Base-by-base conservation (phyloP, 495 filamentous ascomycete genomes). In the Penicillium bialowiezense region DNA sequence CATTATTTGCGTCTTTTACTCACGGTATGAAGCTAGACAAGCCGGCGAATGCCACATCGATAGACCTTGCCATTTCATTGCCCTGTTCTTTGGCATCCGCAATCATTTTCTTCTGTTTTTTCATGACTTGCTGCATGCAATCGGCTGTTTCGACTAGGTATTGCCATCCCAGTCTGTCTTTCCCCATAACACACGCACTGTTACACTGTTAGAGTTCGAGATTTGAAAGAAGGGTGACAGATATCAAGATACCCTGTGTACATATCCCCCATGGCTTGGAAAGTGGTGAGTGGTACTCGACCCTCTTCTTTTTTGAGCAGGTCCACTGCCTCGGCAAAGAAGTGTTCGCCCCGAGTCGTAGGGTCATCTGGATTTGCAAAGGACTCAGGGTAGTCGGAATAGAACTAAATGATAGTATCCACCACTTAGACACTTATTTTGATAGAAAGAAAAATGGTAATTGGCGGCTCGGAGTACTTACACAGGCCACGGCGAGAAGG, bases 401-500 rank as follows among this genome's bases (percentile, higher is more conserved):
- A 61, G 5, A 48, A 41, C 57, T 60, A 23, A 13, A 44, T 12
- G 6, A 10, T 7, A 41, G 21, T 4, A 32, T 32, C 5, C 3
- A 32, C 29, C 3, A 12, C 3, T 32, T 32, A 32, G 29, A 32
- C 12, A 32, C 12, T 32, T 13, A 13, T 32, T 12, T 32, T 10
- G 29, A 8, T 32, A 13, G 12, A 4, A 2, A 5, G 18, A 20
- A 2, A 5, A 23, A 12, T 44, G 7, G 7, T 15, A 44, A 15
- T 44, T 1, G 20, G 28, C 5, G 5, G 23, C 9, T 17, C 20
- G 8, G 41, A 13, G 15, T 36, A 60, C 68, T 56, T 43, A 72
- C 67, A 49, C 66, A 68, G 26, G 68, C 66, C 12, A 60, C 51
- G 7, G 69, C 64, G 23, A 72, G 63, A 40, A 77, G 60, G n/a